phyloP scores from a whole-genome alignment of 2,329 filamentous ascomycete genomes.

The Dactylellina drechsleri region DNA sequence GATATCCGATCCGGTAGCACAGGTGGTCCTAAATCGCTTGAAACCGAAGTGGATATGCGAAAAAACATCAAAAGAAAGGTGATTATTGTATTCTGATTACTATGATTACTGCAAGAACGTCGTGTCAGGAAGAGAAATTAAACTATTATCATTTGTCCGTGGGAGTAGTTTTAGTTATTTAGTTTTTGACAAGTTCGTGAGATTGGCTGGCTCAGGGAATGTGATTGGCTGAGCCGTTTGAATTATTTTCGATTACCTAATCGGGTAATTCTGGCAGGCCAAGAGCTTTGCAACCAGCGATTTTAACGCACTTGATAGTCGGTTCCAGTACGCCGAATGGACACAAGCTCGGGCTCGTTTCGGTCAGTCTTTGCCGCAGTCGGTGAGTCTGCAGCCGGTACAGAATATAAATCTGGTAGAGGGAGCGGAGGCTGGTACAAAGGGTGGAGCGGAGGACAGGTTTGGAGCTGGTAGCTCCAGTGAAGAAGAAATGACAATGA shows the following conservation, averaged over 20 bases:
- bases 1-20: too few species aligned
- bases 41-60: too few species aligned
- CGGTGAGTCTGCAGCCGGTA: neutral
- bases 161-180: neutral
- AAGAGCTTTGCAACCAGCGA: slow-evolving; percentile 28
- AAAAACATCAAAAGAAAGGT: too few species aligned
- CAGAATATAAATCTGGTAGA: neutral
- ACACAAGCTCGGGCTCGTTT: slow-evolving; percentile 1
- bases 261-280: slow-evolving; percentile 30
- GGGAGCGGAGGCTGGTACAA: neutral
- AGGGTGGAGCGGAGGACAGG: neutral
- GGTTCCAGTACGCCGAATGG: slow-evolving; percentile 9
- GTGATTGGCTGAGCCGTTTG: slow-evolving; percentile 16
- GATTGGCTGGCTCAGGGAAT: neutral
- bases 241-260: slow-evolving; percentile 20
- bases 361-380: neutral
- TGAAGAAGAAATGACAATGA: neutral
- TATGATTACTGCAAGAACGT: too few species aligned
- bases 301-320: neutral
- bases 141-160: neutral
- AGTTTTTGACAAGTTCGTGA: too few species aligned
- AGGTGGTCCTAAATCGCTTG: too few species aligned
- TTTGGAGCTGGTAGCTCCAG: too few species aligned
- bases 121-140: neutral
- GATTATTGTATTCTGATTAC: too few species aligned